Conservation (phyloP, 2,329 filamentous ascomycete genomes). For the Alternaria brassicae region DNA sequence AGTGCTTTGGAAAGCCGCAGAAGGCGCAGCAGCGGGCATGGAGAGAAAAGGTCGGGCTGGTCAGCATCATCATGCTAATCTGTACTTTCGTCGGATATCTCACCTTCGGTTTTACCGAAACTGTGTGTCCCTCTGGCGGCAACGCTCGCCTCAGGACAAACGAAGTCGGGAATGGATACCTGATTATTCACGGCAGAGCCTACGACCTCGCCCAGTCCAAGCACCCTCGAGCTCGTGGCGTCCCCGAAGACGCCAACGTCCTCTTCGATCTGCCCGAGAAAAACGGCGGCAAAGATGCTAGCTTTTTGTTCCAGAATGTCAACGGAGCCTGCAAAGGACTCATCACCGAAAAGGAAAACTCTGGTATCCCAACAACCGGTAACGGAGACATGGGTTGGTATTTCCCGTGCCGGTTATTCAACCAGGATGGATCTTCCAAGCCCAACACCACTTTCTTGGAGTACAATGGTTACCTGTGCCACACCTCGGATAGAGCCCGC, state of each 20-base stretch:
- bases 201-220: constrained; percentile 80
- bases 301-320: constrained; percentile 97
- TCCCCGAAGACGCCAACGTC: constrained; percentile 77
- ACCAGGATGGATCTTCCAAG: constrained; percentile 85
- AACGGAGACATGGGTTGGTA: constrained; percentile 86
- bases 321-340: constrained; percentile 95
- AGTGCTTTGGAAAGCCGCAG: constrained; percentile 82
- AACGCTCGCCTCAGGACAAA: constrained; percentile 77
- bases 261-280: constrained; percentile 84
- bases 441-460: constrained; percentile 77
- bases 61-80: constrained; percentile 89
- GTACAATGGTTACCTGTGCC: constrained; percentile 87
- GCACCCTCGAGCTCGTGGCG: constrained; percentile 81
- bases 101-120: constrained; percentile 93
- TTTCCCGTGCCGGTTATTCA: constrained; percentile 90
- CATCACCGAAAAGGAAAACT: constrained; percentile 74
- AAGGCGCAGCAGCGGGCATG: constrained; percentile 91
- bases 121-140: constrained; percentile 78
- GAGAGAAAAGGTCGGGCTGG: constrained; percentile 96
- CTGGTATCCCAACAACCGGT: constrained; percentile 79
- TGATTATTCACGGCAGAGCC: constrained; percentile 95
- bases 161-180: constrained; percentile 79
- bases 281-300: constrained; percentile 88
- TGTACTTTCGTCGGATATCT: constrained; percentile 91
- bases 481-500: constrained; percentile 75